Base-by-base conservation (phyloP, 2,329 filamentous ascomycete genomes). In the Penicillium janthinellum region DNA sequence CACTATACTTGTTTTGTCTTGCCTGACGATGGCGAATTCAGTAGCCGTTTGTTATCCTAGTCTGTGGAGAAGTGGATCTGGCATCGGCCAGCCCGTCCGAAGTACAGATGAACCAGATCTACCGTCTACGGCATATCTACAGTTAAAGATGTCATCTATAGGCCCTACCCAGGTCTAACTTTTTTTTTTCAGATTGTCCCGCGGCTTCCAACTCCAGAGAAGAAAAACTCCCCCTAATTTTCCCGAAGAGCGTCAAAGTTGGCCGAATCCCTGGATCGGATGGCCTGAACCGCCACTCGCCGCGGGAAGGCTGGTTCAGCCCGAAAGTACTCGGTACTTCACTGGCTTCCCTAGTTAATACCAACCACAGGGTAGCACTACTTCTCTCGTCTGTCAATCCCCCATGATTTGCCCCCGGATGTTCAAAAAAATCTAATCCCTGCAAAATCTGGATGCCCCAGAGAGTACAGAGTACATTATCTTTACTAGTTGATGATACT, bases 401-500 rank as follows among this genome's bases (percentile, higher is more conserved):
- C 64, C 63, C 61, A 62, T 57, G 51, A 58, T 63, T 66, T 60
- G 65, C 65, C 62, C 62, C 61, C 58, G 35, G 44, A 56, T 38
- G 31, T 44, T 45, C 28, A 37, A 28, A 47, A 47, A 59, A 64
- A 62, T 51, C 39, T 52, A 42, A 56, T 50, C 41, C 37, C 14
- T 60, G 48, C 53, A 54, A 50, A 25, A 38, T 31, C 47, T 14
- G 35, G 11, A 49, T 56, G 58, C 28, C 5, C 1, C 0, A n/a
- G 3, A 1, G 54, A 17, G 64, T 67, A 64, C 14, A 38, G 0
- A 31, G 37, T 63, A 65, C 64, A 20, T 45, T 2, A 3, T 1
- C n/a, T 3, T 31, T 22, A 31, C 11, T 2, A 14, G 4, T 2
- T 22, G 12, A 17, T 44, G 11, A n/a, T 5, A n/a, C 14, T 14